Evolutionary conservation across 2,329 filamentous ascomycete genomes (phyloP).

Genomic region (Paraconiothyrium sp.): DNA sequence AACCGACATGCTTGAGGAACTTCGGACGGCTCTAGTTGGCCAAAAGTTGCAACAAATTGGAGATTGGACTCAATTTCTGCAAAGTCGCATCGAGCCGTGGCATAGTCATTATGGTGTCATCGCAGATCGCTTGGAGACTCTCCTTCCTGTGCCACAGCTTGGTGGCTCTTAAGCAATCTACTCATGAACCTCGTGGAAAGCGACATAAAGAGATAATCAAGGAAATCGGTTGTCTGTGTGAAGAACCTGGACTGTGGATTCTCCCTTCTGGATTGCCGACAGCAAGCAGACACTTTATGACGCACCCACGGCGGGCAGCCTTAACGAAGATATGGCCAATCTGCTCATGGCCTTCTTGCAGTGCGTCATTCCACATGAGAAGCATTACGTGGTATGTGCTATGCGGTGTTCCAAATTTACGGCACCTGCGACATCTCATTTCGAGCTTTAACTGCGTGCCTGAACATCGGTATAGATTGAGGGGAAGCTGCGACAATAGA

Average conservation of each 20-base stretch:
- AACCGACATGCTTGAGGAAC: constrained; percentile 22
- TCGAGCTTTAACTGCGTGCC: not conserved
- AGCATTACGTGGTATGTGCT: not conserved
- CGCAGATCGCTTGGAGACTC: constrained; percentile 31
- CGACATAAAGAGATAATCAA: not conserved
- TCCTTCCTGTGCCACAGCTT: constrained; percentile 34
- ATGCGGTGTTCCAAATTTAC: not conserved
- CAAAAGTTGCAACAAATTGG: constrained; percentile 61
- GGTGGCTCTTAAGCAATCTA: constrained; percentile 15
- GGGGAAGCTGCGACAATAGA: not conserved
- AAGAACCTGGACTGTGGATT: not conserved
- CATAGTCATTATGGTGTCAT: constrained; percentile 23
- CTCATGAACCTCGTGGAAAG: not conserved
- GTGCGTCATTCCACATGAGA: not conserved
- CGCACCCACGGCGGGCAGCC: not conserved
- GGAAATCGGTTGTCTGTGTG: not conserved
- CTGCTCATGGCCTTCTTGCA: not conserved
- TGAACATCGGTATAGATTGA: not conserved
- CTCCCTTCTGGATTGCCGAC: not conserved
- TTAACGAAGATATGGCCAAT: not conserved
- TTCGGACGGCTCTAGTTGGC: constrained; percentile 39
- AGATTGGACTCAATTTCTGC: constrained; percentile 48
- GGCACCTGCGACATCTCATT: not conserved
- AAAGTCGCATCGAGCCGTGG: constrained; percentile 26
- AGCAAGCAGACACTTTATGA: not conserved